Evolutionary conservation across 495 filamentous ascomycete genomes (phyloP).

Genomic region (Annulohypoxylon nitens): DNA sequence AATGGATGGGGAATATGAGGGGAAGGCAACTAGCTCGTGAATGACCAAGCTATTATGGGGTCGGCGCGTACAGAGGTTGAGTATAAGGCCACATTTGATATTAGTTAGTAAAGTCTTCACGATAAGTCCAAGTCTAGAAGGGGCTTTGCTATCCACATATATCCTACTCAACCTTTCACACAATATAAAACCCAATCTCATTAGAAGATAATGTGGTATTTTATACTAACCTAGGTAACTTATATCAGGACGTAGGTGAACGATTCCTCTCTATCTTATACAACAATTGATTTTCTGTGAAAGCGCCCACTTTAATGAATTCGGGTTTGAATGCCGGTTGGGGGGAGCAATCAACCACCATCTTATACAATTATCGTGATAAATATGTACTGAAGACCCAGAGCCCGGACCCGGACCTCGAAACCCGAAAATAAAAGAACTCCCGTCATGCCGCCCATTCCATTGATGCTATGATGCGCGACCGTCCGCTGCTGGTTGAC

Average conservation of each 20-base stretch:
- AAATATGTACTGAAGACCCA: constrained; percentile 41
- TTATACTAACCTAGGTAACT: constrained; percentile 15
- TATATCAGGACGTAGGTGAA: not conserved
- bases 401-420: not conserved
- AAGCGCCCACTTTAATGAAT: not conserved
- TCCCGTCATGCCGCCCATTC: constrained; percentile 45
- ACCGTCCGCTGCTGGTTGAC: constrained; percentile 38
- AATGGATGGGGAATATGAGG: not conserved
- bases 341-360: constrained; percentile 5
- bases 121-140: no score
- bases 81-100: no score
- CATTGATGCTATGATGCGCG: constrained; percentile 29
- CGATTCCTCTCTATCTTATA: constrained; percentile 22
- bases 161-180: not conserved
- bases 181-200: not conserved
- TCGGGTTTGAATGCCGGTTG: not conserved
- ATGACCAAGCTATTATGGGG: no score
- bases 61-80: no score
- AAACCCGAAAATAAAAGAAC: constrained; percentile 16
- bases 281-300: not conserved
- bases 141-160: no score
- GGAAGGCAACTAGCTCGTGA: not conserved
- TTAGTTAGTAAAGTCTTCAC: no score
- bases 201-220: constrained; percentile 7
- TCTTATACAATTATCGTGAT: constrained; percentile 46